Percentiles rank a stretch among this genome's conserved stretches.
Conservation (phyloP, 257 asterid species). For the Solanum clarkiae region DNA sequence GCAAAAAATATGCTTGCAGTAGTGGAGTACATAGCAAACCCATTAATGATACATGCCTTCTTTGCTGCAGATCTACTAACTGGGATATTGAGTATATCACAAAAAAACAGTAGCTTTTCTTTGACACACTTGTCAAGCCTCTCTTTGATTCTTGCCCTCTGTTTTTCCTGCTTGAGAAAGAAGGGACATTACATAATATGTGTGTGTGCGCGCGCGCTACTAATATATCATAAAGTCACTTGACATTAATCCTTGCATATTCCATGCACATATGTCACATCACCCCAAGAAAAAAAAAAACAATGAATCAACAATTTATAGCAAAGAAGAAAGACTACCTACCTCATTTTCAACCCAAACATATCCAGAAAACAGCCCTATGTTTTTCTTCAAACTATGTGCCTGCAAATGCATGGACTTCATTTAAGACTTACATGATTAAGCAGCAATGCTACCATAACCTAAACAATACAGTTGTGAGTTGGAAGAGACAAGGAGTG, state of each 20-base stretch:
- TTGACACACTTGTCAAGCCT: conserved; percentile 80
- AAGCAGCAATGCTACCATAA: neutral
- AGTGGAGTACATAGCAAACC: neutral
- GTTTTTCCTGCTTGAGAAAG: conserved; percentile 50
- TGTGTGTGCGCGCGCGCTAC: too few species aligned
- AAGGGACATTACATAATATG: neutral
- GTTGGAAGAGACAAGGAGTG: neutral
- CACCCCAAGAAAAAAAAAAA: neutral
- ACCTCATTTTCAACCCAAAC: conserved; percentile 89
- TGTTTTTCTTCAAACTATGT: conserved; percentile 57
- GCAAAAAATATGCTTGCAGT: neutral
- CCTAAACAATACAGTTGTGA: neutral
- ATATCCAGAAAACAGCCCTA: conserved; percentile 91
- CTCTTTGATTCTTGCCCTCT: conserved; percentile 58
- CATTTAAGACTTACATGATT: neutral
- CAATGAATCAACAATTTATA: neutral
- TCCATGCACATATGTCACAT: neutral
- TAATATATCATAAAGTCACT: neutral
- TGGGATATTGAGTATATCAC: conserved; percentile 70
- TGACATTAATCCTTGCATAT: neutral
- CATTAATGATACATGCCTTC: conserved; percentile 41
- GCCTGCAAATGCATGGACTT: conserved; percentile 30
- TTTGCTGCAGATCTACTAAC: conserved; percentile 34
- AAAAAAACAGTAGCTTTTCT: conserved; percentile 70
- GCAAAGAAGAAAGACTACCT: neutral